Evolutionary conservation across 2,329 filamentous ascomycete genomes (phyloP).

Genomic region (Dactylellina drechsleri): DNA sequence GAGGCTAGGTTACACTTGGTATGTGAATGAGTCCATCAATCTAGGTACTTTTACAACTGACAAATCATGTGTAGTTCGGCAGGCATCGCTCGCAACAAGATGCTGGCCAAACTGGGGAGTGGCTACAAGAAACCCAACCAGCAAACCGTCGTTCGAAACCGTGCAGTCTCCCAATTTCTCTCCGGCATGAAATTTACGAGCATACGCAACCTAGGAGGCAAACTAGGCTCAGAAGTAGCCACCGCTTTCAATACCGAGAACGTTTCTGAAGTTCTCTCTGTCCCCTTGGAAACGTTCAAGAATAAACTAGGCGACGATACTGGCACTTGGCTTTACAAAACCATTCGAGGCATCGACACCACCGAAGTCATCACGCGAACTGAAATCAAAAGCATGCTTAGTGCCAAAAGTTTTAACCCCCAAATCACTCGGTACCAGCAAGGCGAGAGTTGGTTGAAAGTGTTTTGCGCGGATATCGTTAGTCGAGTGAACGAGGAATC

Average conservation of each 20-base stretch:
- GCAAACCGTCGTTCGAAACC: constrained; percentile 91
- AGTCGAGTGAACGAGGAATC: constrained; percentile 87
- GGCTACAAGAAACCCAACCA: constrained; percentile 91
- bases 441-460: constrained; percentile 83
- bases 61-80: constrained; percentile 69
- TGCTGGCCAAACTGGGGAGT: constrained; percentile 92
- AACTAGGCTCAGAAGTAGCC: constrained; percentile 86
- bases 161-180: constrained; percentile 82
- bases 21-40: neutral
- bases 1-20: constrained; percentile 82
- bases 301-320: constrained; percentile 83
- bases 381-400: constrained; percentile 96
- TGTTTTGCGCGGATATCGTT: constrained; percentile 92
- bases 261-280: constrained; percentile 77
- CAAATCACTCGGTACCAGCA: constrained; percentile 81
- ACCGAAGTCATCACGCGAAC: constrained; percentile 91
- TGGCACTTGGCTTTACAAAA: constrained; percentile 83
- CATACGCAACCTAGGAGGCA: constrained; percentile 93
- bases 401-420: constrained; percentile 92
- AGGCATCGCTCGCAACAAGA: constrained; percentile 89
- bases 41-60: neutral
- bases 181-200: constrained; percentile 90
- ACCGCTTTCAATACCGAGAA: constrained; percentile 82
- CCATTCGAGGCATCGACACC: constrained; percentile 83
- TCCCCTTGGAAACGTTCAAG: constrained; percentile 80